phyloP scores from a whole-genome alignment of 1,284 basidiomycete genomes.

The Chondrostereum purpureum region DNA sequence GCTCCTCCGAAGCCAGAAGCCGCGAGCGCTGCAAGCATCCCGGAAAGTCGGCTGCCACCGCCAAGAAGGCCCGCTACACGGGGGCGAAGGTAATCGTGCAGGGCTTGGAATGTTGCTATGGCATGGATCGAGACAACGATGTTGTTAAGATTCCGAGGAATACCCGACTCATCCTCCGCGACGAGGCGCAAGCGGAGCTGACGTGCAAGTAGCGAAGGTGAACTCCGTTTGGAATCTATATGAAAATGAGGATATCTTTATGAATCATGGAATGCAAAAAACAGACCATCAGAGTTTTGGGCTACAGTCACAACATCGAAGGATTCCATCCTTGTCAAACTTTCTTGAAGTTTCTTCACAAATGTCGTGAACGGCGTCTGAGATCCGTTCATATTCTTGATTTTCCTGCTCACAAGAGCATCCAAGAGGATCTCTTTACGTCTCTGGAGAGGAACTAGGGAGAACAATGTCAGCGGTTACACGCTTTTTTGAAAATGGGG shows the following conservation, averaged over 20 bases:
- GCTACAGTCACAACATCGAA: conserved; percentile 88
- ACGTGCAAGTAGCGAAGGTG: conserved; percentile 80
- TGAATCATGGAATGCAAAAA: conserved; percentile 6
- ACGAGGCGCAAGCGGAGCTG: conserved; percentile 84
- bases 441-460: conserved; percentile 44
- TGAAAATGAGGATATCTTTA: not conserved
- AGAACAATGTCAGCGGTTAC: conserved; percentile 10
- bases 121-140: conserved; percentile 95
- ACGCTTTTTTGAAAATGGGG: conserved; percentile 9
- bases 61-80: conserved; percentile 74
- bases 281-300: conserved; percentile 67
- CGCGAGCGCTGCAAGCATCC: conserved; percentile 87
- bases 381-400: conserved; percentile 32
- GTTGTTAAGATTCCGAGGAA: conserved; percentile 80
- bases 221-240: conserved; percentile 77
- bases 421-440: conserved; percentile 74
- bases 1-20: conserved; percentile 58
- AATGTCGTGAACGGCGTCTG: conserved; percentile 74
- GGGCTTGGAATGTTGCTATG: conserved; percentile 91
- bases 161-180: conserved; percentile 80
- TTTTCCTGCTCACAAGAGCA: conserved; percentile 56
- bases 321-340: conserved; percentile 87
- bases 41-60: conserved; percentile 55
- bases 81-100: conserved; percentile 91
- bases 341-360: conserved; percentile 93